These are phyloP conservation scores for Clonostachys chloroleuca DNA, from an alignment of 2,329 filamentous ascomycete species.

Conservation along the genomic window DNA sequence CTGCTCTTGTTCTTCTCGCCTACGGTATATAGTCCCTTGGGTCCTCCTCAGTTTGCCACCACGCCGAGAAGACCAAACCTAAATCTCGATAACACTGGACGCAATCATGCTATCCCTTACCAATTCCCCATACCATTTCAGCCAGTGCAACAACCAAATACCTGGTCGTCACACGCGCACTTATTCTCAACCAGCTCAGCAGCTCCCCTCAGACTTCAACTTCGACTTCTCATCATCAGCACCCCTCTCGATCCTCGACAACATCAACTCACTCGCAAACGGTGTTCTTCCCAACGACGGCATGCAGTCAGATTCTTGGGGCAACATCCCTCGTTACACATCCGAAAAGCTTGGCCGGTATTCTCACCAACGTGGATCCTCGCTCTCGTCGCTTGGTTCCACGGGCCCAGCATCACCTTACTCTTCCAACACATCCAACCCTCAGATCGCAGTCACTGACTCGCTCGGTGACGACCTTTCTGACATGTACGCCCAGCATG, in stretches of 20 bases:
- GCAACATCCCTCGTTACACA: slow-evolving; percentile 25
- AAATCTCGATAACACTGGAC: not conserved
- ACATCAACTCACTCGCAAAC: slow-evolving; percentile 2
- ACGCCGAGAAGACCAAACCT: not conserved
- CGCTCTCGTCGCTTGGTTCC: slow-evolving; percentile 56
- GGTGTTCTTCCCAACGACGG: slow-evolving; percentile 11
- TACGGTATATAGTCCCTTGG: not conserved
- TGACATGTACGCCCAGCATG: slow-evolving; percentile 26
- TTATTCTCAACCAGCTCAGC: no score
- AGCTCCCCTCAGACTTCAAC: no score
- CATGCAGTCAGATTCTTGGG: slow-evolving; percentile 39
- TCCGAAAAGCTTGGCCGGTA: slow-evolving; percentile 27
- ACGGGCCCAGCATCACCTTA: slow-evolving; percentile 57
- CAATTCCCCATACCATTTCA: slow-evolving; percentile 1
- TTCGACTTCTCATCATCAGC: no score
- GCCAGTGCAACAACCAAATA: not conserved
- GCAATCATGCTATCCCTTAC: slow-evolving; percentile 1
- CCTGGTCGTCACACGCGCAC: not conserved
- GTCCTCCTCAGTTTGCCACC: not conserved
- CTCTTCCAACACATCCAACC: slow-evolving; percentile 49
- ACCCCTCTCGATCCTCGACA: not conserved
- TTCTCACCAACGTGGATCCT: slow-evolving; percentile 55
- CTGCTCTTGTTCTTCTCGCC: no score
- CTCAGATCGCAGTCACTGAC: slow-evolving; percentile 52
- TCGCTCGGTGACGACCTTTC: slow-evolving; percentile 38